Percentiles rank a stretch among this genome's conserved stretches.
Conservation (phyloP, 2,329 filamentous ascomycete genomes). For the Ophiostoma australiae region DNA sequence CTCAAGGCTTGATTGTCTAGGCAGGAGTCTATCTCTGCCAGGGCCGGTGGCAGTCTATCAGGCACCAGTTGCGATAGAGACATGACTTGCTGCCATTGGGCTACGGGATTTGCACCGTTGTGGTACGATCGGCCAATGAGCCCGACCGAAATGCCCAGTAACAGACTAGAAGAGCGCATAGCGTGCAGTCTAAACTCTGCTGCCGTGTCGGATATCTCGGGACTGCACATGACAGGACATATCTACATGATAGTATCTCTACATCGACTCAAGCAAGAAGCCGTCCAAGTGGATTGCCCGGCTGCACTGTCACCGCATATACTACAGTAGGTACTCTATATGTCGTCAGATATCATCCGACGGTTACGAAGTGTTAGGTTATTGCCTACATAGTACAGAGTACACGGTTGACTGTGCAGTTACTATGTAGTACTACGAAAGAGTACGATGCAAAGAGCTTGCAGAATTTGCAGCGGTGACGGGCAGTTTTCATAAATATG, state of each 20-base stretch:
- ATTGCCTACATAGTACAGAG: not conserved
- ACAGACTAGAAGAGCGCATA: no score
- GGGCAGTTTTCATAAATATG: not conserved
- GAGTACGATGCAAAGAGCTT: not conserved
- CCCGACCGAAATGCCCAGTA: not conserved
- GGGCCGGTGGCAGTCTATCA: not conserved
- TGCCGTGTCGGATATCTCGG: conserved; percentile 5
- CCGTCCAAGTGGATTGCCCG: not conserved
- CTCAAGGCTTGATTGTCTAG: not conserved
- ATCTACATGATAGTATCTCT: no score
- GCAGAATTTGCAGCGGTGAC: conserved; percentile 11
- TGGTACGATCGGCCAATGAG: not conserved
- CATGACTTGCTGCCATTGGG: not conserved
- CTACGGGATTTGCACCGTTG: conserved; percentile 3
- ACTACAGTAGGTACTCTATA: not conserved
- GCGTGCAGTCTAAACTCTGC: no score
- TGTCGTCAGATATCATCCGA: not conserved
- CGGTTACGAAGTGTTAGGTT: not conserved
- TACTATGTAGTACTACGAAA: no score
- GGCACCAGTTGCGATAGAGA: not conserved
- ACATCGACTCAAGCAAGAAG: no score
- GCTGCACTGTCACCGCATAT: no score
- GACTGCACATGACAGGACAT: not conserved
- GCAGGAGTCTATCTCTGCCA: not conserved
- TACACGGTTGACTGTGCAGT: not conserved